Evolutionary conservation across 768 basidiomycete species (phyloP), one percentile per base, ranked within the genome.

Genomic region (Favolaschia claudopus): DNA sequence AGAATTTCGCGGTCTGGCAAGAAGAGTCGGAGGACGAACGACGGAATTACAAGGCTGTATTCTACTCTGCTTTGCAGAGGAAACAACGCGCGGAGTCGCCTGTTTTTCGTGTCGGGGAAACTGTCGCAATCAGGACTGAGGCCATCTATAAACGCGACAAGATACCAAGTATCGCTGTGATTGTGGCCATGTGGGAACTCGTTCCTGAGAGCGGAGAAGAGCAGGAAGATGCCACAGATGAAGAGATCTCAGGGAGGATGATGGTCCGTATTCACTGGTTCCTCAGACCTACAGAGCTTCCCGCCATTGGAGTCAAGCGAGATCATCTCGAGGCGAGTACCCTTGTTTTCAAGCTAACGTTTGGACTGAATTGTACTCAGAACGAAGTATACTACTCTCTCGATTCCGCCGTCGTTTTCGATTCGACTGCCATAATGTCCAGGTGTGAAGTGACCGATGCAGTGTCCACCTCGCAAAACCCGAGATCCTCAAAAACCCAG

Each of bases 341-440:
- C 31, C 37, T 19, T 48, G 42, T 29, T 39, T 27, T 40, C 58
- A 38, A 19, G 40, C 13, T 34, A 31, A 20, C 5, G 20, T 49
- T 44, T 32, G 40, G 25, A 39, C 39, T 40, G 19, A 32, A 48
- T 28, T 53, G 13, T 59, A n/a, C n/a, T 12, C 61, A 93, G 92
- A 89, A 91, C 62, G 92, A 93, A 72, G 80, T 93, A 7, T 92
- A 91, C 65, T 89, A 89, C 46, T 84, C 85, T 9, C 71, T 90
- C 22, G 63, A 76, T 29, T 77, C 79, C 5, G 77, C 75, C 38
- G 83, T 76, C 22, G 74, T 82, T 36, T 64, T 90, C 15, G 74
- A 78, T 14, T 82, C 89, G 6, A 76, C 80, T 15, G 75, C 77
- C 39, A 79, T 92, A 37, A 65, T 85, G 19, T 75, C 77, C 12